A percentile compares a stretch with the other conserved stretches of the same genome.
Conservation (phyloP, 805 yeast genomes). For the Pichia deserticola region DNA sequence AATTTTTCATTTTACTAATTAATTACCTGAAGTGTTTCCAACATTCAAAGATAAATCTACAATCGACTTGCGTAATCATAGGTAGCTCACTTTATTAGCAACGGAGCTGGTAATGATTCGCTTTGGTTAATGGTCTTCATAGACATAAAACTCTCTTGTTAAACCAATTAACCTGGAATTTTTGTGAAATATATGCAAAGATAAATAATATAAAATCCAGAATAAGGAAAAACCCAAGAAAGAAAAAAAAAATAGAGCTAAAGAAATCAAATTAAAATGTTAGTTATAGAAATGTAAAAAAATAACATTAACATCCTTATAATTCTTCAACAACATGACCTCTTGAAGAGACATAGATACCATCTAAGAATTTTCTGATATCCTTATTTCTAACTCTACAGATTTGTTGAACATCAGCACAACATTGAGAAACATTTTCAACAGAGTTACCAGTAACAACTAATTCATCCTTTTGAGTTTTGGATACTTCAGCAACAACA, state of each 20-base stretch:
- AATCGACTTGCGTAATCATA: slow-evolving; percentile 27
- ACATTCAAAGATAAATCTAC: slow-evolving; percentile 8
- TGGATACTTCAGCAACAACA: slow-evolving; percentile 75
- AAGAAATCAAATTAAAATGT: too few species aligned
- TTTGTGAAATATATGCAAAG: neutral
- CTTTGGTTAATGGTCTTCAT: slow-evolving; percentile 5
- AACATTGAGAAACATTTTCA: slow-evolving; percentile 95
- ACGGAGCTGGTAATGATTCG: slow-evolving; percentile 31
- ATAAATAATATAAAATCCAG: neutral
- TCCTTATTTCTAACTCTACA: slow-evolving; percentile 99
- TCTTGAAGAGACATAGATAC: slow-evolving; percentile 97
- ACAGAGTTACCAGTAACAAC: slow-evolving; percentile 90
- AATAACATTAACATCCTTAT: slow-evolving; percentile 5
- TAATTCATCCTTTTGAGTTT: slow-evolving; percentile 90
- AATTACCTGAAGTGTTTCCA: slow-evolving; percentile 3
- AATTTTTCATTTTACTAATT: neutral
- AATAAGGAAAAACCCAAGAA: too few species aligned
- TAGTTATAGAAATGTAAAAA: too few species aligned
- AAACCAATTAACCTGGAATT: neutral
- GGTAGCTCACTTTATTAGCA: slow-evolving; percentile 21
- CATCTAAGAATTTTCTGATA: slow-evolving; percentile 99
- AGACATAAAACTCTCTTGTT: too few species aligned
- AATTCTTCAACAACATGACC: slow-evolving; percentile 64
- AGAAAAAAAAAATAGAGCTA: too few species aligned
- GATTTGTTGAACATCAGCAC: slow-evolving; percentile 96